Evolutionary conservation across 768 basidiomycete species (phyloP), one percentile per base, ranked within the genome.

Genomic region (Boletus rufocinnamomeus): DNA sequence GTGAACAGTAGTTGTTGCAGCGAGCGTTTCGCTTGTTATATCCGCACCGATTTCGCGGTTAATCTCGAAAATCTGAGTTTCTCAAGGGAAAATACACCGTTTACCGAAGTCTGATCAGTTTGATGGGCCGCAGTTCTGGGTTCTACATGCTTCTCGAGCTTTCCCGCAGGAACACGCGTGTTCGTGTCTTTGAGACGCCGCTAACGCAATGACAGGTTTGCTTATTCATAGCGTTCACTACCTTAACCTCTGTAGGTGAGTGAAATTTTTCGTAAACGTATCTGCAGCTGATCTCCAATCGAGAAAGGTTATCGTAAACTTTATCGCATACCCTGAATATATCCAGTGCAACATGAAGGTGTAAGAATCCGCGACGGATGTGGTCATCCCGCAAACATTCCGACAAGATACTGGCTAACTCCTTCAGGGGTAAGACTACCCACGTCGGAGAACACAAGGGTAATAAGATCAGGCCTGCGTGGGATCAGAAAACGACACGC

Each of bases 331-430:
- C 27, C 48, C 50, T 55, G 27, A 57, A 60, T 61, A 58, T 53
- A 58, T 52, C 14, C 41, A 59, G 48, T 37, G n/a, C 41, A 38
- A 30, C 53, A 41, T 7, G 28, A 45, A 30, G 11, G 21, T 51
- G 43, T 30, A 43, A 57, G 37, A 54, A 46, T 52, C 59, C 46
- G 59, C 43, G 32, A 30, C 41, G 47, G 46, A 63, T 57, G 57
- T 52, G 52, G 45, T 77, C 69, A 89, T 64, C 86, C 90, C 62
- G 90, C 88, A 77, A 93, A 96, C 87, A 95, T 94, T 63, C 92
- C 93, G 58, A 97, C 95, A 45, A 97, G 82, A 72, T 95, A 95
- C 72, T 95, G 93, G 74, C 92, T 95, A 63, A 97, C 93, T 57
- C 91, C 91, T 75, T 93, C 91, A 34, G 95, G 93, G 23, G 93